Conservation (phyloP, 257 asterid genomes). For the Penstemon barbatus region DNA sequence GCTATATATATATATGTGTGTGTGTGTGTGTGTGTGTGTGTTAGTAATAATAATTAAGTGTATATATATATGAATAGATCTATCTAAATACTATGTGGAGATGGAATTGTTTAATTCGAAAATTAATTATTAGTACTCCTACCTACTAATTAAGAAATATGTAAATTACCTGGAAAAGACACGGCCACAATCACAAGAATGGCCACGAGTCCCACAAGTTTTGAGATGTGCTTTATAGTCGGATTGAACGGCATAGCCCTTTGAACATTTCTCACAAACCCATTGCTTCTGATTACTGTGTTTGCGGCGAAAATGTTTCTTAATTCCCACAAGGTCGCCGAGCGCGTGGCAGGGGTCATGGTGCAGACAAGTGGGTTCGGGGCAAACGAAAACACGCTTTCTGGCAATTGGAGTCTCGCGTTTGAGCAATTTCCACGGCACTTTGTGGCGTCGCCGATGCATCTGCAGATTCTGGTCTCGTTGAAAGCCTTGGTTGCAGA, state of each 20-base stretch:
- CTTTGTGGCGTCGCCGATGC: constrained; percentile 92
- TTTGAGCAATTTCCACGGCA: constrained; percentile 86
- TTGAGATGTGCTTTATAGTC: constrained; percentile 73
- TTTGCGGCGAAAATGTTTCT: constrained; percentile 67
- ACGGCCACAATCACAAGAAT: constrained; percentile 72
- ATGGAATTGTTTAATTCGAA: no score
- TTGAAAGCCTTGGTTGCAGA: constrained; percentile 94
- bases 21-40: no score
- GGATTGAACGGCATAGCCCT: constrained; percentile 73
- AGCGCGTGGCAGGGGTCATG: constrained; percentile 77
- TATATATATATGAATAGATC: no score
- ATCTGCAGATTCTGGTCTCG: constrained; percentile 93
- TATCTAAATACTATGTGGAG: no score
- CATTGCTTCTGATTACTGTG: constrained; percentile 69
- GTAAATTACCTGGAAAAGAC: constrained; percentile 51
- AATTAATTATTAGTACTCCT: no score
- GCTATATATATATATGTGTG: no score
- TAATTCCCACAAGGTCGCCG: constrained; percentile 74
- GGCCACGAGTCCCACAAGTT: constrained; percentile 76
- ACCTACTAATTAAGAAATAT: no score
- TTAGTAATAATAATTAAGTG: no score
- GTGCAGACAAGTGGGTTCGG: constrained; percentile 70
- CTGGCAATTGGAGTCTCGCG: constrained; percentile 47
- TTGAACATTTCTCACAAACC: constrained; percentile 65
- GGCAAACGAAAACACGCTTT: constrained; percentile 72